These are phyloP conservation scores for Aspergillus sp. DNA, from an alignment of 2,329 filamentous ascomycete species.

Conservation along the genomic window DNA sequence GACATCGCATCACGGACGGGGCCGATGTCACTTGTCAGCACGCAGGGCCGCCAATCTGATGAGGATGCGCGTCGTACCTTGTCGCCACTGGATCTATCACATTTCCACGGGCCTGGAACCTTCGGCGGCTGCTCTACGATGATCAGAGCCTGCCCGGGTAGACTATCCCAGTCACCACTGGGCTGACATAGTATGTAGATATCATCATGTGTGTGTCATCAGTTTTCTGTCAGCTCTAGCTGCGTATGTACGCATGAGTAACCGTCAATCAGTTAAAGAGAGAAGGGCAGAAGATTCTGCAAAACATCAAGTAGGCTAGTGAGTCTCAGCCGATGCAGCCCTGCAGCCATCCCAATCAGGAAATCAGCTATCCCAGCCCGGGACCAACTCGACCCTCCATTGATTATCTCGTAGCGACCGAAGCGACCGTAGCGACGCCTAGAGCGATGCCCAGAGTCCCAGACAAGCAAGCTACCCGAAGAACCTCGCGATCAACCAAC, in stretches of 20 bases:
- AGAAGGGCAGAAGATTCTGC: no score
- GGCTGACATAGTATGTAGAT: background rate
- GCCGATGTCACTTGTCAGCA: no score
- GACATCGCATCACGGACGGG: no score
- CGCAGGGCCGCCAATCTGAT: background rate
- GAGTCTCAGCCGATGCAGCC: background rate
- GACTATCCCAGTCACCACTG: background rate
- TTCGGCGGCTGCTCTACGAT: conserved; percentile 5
- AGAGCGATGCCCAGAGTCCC: no score
- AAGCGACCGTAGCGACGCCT: no score
- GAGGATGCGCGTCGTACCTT: background rate
- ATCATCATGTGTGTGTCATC: background rate
- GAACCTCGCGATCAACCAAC: conserved; percentile 4
- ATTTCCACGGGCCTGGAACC: conserved; percentile 16
- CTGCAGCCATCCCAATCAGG: conserved; percentile 1
- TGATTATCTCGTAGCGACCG: no score
- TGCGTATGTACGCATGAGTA: no score
- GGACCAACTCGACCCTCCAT: background rate
- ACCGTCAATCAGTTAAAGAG: no score
- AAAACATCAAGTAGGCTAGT: no score
- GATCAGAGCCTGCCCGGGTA: background rate
- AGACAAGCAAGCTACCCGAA: background rate
- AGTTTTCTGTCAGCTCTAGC: no score
- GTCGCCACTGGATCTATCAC: conserved; percentile 17
- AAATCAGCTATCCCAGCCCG: conserved; percentile 1